Percentiles rank a stretch among this genome's conserved stretches.
Conservation (phyloP, 169 alveolate genomes). For the Cystoisospora suis region DNA sequence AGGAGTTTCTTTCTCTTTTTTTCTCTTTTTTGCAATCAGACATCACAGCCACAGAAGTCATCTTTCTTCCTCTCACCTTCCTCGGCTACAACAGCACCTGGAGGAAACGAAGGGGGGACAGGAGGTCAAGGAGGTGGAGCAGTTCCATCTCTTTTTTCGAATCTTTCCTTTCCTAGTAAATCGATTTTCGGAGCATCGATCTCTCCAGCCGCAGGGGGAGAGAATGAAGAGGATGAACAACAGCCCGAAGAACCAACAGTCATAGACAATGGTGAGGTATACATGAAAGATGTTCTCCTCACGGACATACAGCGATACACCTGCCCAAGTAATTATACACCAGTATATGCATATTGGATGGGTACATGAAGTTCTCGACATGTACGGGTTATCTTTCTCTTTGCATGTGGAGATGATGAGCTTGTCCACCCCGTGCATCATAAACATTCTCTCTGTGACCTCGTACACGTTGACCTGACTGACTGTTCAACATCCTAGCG, state of each 20-base stretch:
- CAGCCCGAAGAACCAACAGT: constrained; percentile 21
- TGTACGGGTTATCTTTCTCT: background rate
- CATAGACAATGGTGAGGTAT: background rate
- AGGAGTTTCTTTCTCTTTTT: no score
- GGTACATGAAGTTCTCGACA: background rate
- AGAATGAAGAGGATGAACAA: background rate
- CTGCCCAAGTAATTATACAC: background rate
- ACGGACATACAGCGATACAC: background rate
- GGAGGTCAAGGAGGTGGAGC: background rate
- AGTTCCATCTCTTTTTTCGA: background rate
- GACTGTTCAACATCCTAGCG: no score
- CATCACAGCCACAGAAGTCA: background rate
- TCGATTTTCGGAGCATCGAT: background rate
- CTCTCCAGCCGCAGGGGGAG: background rate
- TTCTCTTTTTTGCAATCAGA: background rate
- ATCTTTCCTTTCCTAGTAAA: background rate
- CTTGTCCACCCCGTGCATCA: background rate
- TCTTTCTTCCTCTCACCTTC: background rate
- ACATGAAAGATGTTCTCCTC: background rate
- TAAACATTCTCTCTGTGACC: background rate
- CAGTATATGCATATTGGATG: background rate
- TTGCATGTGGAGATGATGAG: background rate
- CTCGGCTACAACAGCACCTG: background rate
- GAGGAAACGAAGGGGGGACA: background rate
- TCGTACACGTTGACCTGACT: no score